Base-by-base conservation (phyloP, 2,329 filamentous ascomycete genomes). In the Aspergillus ibericus region DNA sequence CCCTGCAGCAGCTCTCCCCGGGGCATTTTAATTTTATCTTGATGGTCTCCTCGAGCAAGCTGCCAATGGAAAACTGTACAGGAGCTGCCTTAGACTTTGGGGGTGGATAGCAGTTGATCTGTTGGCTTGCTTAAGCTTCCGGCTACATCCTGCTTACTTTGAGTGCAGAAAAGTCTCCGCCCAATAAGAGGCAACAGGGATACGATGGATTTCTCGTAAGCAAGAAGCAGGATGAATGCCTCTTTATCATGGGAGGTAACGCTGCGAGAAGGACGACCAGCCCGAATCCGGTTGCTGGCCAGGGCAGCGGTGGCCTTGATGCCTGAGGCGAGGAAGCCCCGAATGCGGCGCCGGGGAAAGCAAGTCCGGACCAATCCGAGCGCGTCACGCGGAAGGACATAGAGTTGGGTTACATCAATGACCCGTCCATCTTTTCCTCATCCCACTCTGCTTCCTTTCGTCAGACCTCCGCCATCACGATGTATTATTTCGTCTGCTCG, bases 361-460 rank as follows among this genome's bases (percentile, higher is more conserved):
- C 9, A 36, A 35, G 32, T 55, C 52, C 52, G 52, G 40, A 27
- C 52, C 40, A 47, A 54, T 46, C 52, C 40, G 40, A 22, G 35
- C 6, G 40, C 20, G 15, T n/a, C 15, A 29, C 25, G 42, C 42
- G 20, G 20, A 8, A 47, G 15, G 13, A 5, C 22, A 27, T 27
- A 48, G 44, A 48, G 42, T 47, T 47, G 44, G 25, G 44, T 20
- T 40, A 27, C 27, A 47, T 47, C 52, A 34, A 32, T 42, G 51
- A 48, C 44, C 44, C 44, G 44, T 48, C 27, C 44, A 48, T 29
- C 44, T 16, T 48, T n/a, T 13, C 25, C 16, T 29, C 25, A 16
- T 48, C 44, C 44, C 25, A 29, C 44, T 29, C 9, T 29, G 8
- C 15, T 25, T 18, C 8, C 25, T 32, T 1, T 12, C 10, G 6